Conservation (phyloP, 495 filamentous ascomycete genomes). For the Clohesyomyces aquaticus region DNA sequence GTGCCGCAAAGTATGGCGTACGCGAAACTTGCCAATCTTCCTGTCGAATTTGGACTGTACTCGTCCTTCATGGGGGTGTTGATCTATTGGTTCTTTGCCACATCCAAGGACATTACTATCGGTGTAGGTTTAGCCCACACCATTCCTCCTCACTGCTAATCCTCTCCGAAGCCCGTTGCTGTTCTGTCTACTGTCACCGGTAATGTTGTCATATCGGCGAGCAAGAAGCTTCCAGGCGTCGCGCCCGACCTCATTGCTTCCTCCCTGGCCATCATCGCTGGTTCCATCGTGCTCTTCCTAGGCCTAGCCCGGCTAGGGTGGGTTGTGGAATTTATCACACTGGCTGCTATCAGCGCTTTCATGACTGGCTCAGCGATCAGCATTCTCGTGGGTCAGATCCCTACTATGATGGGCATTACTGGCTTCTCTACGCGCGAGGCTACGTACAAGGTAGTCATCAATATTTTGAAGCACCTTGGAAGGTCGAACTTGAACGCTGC, state of each 20-base stretch:
- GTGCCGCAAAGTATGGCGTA: slow-evolving; percentile 99
- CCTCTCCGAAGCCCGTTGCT: slow-evolving; percentile 74
- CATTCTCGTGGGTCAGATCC: slow-evolving; percentile 87
- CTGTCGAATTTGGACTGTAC: slow-evolving; percentile 85
- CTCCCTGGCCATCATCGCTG: slow-evolving; percentile 76
- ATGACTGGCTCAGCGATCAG: slow-evolving; percentile 97
- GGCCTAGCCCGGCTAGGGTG: slow-evolving; percentile 82
- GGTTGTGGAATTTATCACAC: slow-evolving; percentile 94
- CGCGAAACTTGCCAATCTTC: slow-evolving; percentile 77
- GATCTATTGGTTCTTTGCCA: slow-evolving; percentile 98
- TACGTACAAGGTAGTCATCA: slow-evolving; percentile 84
- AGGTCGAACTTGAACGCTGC: slow-evolving; percentile 75
- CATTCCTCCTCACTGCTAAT: slow-evolving; percentile 7
- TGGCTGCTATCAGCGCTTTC: slow-evolving; percentile 90
- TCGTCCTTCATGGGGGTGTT: slow-evolving; percentile 98
- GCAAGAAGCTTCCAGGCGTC: slow-evolving; percentile 61
- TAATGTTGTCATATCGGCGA: slow-evolving; percentile 69
- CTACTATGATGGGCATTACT: slow-evolving; percentile 80
- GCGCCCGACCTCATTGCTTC: slow-evolving; percentile 70
- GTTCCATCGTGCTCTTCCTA: slow-evolving; percentile 78
- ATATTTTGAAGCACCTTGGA: slow-evolving; percentile 77
- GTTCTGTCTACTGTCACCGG: slow-evolving; percentile 92
- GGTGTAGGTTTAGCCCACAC: slow-evolving; percentile 64
- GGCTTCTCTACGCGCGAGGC: slow-evolving; percentile 75
- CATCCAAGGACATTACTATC: slow-evolving; percentile 98